Conservation (phyloP, 225 moss, liverwort and hornwort species). For the Lunularia cruciata region DNA sequence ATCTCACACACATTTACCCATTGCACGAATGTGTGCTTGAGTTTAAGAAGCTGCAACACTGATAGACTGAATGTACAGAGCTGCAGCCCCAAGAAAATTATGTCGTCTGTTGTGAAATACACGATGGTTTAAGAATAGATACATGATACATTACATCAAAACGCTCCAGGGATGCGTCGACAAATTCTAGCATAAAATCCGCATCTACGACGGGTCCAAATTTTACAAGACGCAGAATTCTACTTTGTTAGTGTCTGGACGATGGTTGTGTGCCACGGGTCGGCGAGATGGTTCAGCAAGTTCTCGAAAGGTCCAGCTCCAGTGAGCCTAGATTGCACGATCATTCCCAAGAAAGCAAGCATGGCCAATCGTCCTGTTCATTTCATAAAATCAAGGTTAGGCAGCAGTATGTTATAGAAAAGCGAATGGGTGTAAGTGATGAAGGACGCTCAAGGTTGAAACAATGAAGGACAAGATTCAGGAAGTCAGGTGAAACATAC, state of each 20-base stretch:
- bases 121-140: conserved; percentile 28
- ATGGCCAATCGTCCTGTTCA: conserved; percentile 54
- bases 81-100: background rate
- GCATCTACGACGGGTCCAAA: conserved; percentile 19
- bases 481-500: conserved; percentile 13
- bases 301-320: conserved; percentile 49
- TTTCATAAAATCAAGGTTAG: background rate
- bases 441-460: background rate
- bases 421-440: too few relatives aligned
- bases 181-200: conserved; percentile 37
- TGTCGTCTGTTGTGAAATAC: conserved; percentile 26
- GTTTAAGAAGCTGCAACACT: too few relatives aligned
- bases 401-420: background rate
- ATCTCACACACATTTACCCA: too few relatives aligned
- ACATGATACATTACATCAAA: conserved; percentile 41
- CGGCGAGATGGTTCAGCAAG: conserved; percentile 44
- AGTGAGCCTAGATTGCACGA: conserved; percentile 48
- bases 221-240: conserved; percentile 8
- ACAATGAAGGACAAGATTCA: background rate
- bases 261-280: conserved; percentile 60
- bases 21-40: too few relatives aligned
- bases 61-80: conserved; percentile 7
- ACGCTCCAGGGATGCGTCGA: conserved; percentile 37
- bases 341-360: conserved; percentile 56
- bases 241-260: conserved; percentile 46